Evolutionary conservation across 2,329 filamentous ascomycete genomes (phyloP), one percentile per base, ranked within the genome.

Genomic region (Claviceps pazoutovae): DNA sequence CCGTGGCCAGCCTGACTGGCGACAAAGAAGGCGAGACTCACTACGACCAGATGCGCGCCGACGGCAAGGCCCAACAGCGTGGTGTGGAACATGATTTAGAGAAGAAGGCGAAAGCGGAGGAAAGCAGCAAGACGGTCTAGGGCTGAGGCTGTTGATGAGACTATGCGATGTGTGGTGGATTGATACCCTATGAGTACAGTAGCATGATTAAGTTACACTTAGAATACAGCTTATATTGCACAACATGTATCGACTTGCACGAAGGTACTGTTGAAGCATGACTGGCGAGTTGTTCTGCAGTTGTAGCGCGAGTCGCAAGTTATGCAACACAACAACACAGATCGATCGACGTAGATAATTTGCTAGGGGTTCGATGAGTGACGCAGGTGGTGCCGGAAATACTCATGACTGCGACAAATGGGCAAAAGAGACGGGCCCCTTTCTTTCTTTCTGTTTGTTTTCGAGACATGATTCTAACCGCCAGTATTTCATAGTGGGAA

Each of bases 21-120:
- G 82, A 94, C 64, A 71, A 73, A 47, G 67, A 72, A 30, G 79
- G 80, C 54, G 75, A 90, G 73, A 66, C 72, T 47, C 78, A 80
- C 64, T 85, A 81, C 62, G 73, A 86, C 65, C 66, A 74, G 58
- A 72, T 84, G 68, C 88, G 93, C 62, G 88, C 93, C 60, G 70
- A 79, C 57, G 90, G 89, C 57, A 95, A 93, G 82, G 86, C 85
- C 19, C 75, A 80, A 62, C 86, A 95, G 76, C 79, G 88, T 19
- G 86, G 88, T 48, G 89, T 84, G 1, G 89, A 95, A 76, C 71
- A 76, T 39, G 88, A 95, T 62, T 75, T 95, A 52, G 71, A 84
- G 68, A 90, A 88, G 78, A 73, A 86, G 73, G 78, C 73, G 0
- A 75, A 79, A 57, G 72, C 74, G n/a, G 49, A 54, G 43, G 26